These are phyloP conservation scores for Colletotrichum tofieldiae DNA, from an alignment of 2,329 filamentous ascomycete genomes.

Conservation along the genomic window DNA sequence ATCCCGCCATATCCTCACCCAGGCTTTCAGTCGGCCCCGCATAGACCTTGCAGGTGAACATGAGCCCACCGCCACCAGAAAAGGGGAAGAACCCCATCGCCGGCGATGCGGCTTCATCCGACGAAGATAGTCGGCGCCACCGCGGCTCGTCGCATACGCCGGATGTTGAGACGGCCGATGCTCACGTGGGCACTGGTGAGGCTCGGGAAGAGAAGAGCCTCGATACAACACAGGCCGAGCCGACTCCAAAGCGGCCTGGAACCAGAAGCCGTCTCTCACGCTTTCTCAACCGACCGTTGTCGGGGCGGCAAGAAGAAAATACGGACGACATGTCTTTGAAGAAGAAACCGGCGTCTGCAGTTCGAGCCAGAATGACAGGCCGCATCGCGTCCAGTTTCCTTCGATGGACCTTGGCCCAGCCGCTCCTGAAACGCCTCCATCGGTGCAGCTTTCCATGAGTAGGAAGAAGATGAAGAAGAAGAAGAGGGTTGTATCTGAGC, in stretches of 20 bases:
- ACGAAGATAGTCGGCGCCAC: background rate
- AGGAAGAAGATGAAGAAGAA: background rate
- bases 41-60: background rate
- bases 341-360: background rate
- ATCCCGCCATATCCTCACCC: too few species aligned
- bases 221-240: background rate
- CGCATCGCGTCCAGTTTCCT: too few species aligned
- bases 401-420: background rate
- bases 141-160: background rate
- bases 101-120: background rate
- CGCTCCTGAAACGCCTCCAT: background rate
- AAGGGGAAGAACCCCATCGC: constrained; percentile 6
- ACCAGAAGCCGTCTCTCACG: background rate
- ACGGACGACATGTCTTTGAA: too few species aligned
- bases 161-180: background rate
- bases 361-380: background rate
- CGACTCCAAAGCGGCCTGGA: too few species aligned
- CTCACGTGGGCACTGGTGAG: background rate
- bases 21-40: background rate
- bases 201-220: background rate
- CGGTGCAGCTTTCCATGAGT: background rate
- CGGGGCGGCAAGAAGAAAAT: background rate
- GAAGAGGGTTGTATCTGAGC: background rate
- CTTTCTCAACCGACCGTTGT: background rate
- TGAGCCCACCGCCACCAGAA: constrained; percentile 21